A percentile compares a stretch with the other conserved stretches of the same genome.
These are phyloP conservation scores for Xylaria cubensis DNA, from an alignment of 495 filamentous ascomycete genomes.

Conservation along the genomic window DNA sequence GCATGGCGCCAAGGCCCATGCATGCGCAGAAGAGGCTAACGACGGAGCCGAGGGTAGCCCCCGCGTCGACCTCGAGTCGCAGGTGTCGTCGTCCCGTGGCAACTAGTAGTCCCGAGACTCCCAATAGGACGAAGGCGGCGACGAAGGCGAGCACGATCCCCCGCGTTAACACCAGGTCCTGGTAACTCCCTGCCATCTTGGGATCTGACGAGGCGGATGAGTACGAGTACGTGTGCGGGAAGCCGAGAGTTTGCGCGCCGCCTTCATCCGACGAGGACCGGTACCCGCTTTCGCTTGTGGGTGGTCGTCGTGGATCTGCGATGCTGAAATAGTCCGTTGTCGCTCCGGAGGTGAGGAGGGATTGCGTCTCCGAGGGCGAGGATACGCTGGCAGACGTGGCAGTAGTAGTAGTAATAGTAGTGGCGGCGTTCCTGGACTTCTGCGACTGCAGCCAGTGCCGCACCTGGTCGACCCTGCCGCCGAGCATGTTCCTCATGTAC, in stretches of 20 bases:
- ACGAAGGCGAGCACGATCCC: constrained; percentile 52
- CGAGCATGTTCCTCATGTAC: constrained; percentile 49
- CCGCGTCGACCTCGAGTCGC: constrained; percentile 64
- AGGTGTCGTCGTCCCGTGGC: constrained; percentile 60
- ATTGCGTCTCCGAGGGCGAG: constrained; percentile 38
- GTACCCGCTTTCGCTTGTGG: constrained; percentile 36
- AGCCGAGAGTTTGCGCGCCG: constrained; percentile 1
- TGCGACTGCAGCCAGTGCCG: constrained; percentile 49
- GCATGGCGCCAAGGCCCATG: constrained; percentile 57
- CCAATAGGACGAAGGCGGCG: constrained; percentile 58
- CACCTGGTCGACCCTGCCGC: constrained; percentile 51
- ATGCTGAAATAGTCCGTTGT: constrained; percentile 43
- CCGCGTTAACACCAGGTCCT: constrained; percentile 55
- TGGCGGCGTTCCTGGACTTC: constrained; percentile 5
- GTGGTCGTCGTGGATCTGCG: constrained; percentile 35
- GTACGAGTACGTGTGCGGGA: constrained; percentile 2
- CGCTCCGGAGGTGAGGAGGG: constrained; percentile 39
- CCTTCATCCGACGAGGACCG: constrained; percentile 33
- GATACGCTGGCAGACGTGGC: not conserved
- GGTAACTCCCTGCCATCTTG: constrained; percentile 44
- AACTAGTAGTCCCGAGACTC: constrained; percentile 60
- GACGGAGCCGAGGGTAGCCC: constrained; percentile 64
- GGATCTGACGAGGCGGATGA: constrained; percentile 3
- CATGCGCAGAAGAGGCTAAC: constrained; percentile 61
- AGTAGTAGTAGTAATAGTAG: not conserved